Evolutionary conservation across 2,329 filamentous ascomycete genomes (phyloP).

Genomic region (Lachnellula willkommii): DNA sequence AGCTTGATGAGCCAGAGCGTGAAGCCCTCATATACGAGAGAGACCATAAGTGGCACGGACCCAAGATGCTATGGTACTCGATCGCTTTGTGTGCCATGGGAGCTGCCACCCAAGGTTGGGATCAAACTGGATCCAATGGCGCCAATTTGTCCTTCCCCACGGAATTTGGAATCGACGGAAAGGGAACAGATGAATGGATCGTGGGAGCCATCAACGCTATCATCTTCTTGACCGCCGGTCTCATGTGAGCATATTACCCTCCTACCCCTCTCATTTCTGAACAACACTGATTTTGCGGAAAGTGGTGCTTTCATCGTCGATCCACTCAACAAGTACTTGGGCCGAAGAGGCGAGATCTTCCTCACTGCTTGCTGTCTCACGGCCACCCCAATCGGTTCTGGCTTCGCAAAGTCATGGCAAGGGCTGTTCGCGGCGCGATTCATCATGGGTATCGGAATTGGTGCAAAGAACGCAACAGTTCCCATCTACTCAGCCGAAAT

Average conservation of each 20-base stretch:
- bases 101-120: slow-evolving; percentile 52
- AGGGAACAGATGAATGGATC: slow-evolving; percentile 39
- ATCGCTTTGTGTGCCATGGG: slow-evolving; percentile 62
- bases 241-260: slow-evolving; percentile 33
- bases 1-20: slow-evolving; percentile 29
- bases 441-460: slow-evolving; percentile 57
- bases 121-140: slow-evolving; percentile 39
- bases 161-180: slow-evolving; percentile 34
- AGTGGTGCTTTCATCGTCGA: slow-evolving; percentile 63
- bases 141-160: slow-evolving; percentile 37
- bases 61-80: slow-evolving; percentile 57
- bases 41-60: slow-evolving; percentile 62
- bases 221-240: slow-evolving; percentile 46
- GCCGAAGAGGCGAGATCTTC: slow-evolving; percentile 68
- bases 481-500: slow-evolving; percentile 50
- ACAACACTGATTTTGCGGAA: slow-evolving; percentile 37
- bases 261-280: slow-evolving; percentile 11
- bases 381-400: slow-evolving; percentile 53
- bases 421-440: slow-evolving; percentile 50
- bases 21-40: slow-evolving; percentile 45
- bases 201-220: slow-evolving; percentile 52
- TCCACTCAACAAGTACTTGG: slow-evolving; percentile 57
- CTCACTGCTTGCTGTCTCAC: slow-evolving; percentile 58
- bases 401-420: slow-evolving; percentile 51
- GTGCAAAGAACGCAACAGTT: slow-evolving; percentile 45